Conservation (phyloP, 2,329 filamentous ascomycete species). For the Pseudopyrenochaeta lycopersici region DNA sequence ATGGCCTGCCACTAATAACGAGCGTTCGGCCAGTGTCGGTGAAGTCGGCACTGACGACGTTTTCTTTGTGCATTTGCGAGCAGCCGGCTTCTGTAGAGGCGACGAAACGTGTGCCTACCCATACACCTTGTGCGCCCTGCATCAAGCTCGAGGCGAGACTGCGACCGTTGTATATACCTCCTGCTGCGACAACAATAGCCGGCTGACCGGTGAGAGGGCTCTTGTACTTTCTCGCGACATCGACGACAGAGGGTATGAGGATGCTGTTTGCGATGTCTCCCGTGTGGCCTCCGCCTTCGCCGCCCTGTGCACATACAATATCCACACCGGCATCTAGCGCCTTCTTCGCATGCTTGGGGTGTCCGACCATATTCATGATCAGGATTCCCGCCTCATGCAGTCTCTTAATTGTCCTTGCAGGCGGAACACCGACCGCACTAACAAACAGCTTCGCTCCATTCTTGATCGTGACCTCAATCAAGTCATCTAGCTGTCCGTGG, state of each 20-base stretch:
- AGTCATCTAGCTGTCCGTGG: constrained; percentile 82
- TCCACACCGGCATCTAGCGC: constrained; percentile 87
- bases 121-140: constrained; percentile 87
- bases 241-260: constrained; percentile 85
- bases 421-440: constrained; percentile 86
- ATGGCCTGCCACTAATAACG: constrained; percentile 81
- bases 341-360: constrained; percentile 89
- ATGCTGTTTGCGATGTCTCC: constrained; percentile 88
- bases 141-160: constrained; percentile 83
- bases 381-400: constrained; percentile 82
- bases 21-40: constrained; percentile 84
- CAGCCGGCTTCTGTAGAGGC: constrained; percentile 83
- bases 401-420: constrained; percentile 73
- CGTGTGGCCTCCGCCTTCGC: constrained; percentile 93
- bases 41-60: constrained; percentile 80
- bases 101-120: constrained; percentile 94
- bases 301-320: constrained; percentile 90
- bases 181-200: constrained; percentile 86
- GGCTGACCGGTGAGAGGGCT: constrained; percentile 74
- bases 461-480: constrained; percentile 86
- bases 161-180: constrained; percentile 84
- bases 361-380: constrained; percentile 98
- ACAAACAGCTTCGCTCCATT: constrained; percentile 89
- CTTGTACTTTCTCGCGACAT: constrained; percentile 77
- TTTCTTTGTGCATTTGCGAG: constrained; percentile 82